A percentile compares a stretch with the other conserved stretches of the same genome.
Evolutionary conservation across 331 rosid species (phyloP).

Genomic region (Malus hybrid): DNA sequence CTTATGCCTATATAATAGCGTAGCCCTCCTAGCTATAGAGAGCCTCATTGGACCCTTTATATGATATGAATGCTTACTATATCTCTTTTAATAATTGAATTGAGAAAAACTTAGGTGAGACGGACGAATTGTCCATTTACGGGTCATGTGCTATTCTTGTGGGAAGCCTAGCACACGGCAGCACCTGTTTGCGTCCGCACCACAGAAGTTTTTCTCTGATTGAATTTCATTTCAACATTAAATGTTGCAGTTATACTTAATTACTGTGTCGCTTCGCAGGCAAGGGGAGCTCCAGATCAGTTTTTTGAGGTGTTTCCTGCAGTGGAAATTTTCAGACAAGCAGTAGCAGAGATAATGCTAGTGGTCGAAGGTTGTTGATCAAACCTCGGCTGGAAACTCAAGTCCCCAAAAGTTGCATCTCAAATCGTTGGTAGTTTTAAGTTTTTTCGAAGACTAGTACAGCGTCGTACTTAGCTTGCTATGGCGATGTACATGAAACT

Average conservation of each 20-base stretch:
- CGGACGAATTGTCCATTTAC: too few relatives aligned
- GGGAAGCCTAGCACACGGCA: too few relatives aligned
- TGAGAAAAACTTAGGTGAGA: too few relatives aligned
- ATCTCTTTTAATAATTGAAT: too few relatives aligned
- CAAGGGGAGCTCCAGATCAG: slow-evolving; percentile 20
- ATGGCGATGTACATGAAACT: background rate
- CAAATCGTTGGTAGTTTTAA: background rate
- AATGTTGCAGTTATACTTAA: background rate
- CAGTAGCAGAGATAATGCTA: slow-evolving; percentile 41
- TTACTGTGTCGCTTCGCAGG: slow-evolving; percentile 17
- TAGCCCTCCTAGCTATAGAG: too few relatives aligned
- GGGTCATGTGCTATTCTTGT: too few relatives aligned
- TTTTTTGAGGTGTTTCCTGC: slow-evolving; percentile 17
- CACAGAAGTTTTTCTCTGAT: too few relatives aligned
- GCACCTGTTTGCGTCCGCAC: too few relatives aligned
- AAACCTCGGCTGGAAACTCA: background rate
- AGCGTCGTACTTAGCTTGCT: background rate
- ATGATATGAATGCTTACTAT: too few relatives aligned
- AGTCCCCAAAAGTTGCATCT: background rate
- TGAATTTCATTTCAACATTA: background rate
- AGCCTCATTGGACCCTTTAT: too few relatives aligned
- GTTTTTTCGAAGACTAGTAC: background rate
- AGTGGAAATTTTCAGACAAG: slow-evolving; percentile 44
- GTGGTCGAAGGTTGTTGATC: slow-evolving; percentile 9
- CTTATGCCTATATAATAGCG: too few relatives aligned